Base-by-base conservation (phyloP, 2,329 filamentous ascomycete genomes). In the Phyllosticta citrichinensis region DNA sequence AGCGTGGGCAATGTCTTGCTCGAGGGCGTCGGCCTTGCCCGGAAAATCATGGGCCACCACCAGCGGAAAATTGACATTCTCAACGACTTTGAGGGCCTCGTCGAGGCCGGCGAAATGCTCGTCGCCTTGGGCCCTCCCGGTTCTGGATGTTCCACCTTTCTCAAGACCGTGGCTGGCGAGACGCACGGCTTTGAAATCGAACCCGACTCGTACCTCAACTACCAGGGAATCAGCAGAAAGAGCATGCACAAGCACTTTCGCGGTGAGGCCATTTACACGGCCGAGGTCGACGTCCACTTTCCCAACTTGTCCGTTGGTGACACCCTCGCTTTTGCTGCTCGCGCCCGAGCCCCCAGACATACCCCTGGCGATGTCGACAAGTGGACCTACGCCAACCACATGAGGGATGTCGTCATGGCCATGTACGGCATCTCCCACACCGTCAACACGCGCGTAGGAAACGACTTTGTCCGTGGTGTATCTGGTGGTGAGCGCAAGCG, bases 221-320 rank as follows among this genome's bases (percentile, higher is more conserved):
- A 94, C 70, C 87, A 93, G 70, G 87, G 85, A 63, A 80, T 89
- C 68, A 75, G 83, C 1, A 81, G 87, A 63, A 76, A 87, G 68
- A 83, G 88, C 67, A 92, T 94, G 87, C 83, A 88, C 72, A 83
- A 82, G 2, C 76, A 81, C 58, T 91, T 91, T 74, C 85, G 87
- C 50, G 89, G 90, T 64, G 89, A 94, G 75, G 87, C 87, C 63
- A 91, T 93, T 69, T 94, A 93, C 74, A 91, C 87, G 0, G 88
- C 88, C 61, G 89, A 93, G 70, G 85, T 89, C 27, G 90, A 94
- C 69, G 85, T 87, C 1, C 88, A 91, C 73, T 91, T 91, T 67
- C 87, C 88, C 22, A 83, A 87, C 74, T 73, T 93, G 65, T 85
- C 82, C 2, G 88, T 92, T 56, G 87, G 87, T 33, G 86, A 92